These are phyloP conservation scores for Trichosporon coremiiforme DNA, from an alignment of 1,284 basidiomycete species.

Conservation along the genomic window DNA sequence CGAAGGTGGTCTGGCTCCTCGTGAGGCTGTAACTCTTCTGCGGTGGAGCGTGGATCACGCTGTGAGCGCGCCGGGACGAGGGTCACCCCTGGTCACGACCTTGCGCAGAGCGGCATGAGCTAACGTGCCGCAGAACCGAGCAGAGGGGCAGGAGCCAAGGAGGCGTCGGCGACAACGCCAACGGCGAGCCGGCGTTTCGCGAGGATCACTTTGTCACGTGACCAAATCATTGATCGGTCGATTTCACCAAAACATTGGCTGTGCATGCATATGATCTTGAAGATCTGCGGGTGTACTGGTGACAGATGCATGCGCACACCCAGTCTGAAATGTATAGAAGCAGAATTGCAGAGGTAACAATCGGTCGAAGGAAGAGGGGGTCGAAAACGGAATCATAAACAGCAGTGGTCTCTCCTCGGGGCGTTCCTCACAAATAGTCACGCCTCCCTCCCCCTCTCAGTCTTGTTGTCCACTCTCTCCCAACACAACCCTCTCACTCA, in stretches of 20 bases:
- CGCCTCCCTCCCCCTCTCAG: constrained; percentile 5
- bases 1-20: not conserved
- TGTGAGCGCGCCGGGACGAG: not conserved
- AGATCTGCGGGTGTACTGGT: not conserved
- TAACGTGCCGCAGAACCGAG: constrained; percentile 13
- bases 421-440: constrained; percentile 19
- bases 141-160: constrained; percentile 15
- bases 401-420: constrained; percentile 12
- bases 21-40: not conserved
- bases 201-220: constrained; percentile 20
- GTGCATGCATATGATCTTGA: constrained; percentile 22
- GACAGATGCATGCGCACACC: constrained; percentile 8
- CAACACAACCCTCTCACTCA: constrained; percentile 12
- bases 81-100: not conserved
- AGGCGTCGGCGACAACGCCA: constrained; percentile 16
- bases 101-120: constrained; percentile 18
- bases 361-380: constrained; percentile 9
- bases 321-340: constrained; percentile 16
- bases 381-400: constrained; percentile 19
- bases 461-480: constrained; percentile 18
- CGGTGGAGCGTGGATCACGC: constrained; percentile 4
- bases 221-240: constrained; percentile 8
- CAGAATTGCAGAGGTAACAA: not conserved
- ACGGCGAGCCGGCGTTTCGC: constrained; percentile 16
- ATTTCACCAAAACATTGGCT: constrained; percentile 10